Evolutionary conservation across 2,329 filamentous ascomycete species (phyloP), one percentile per base, ranked within the genome.

Genomic region (Elsinoe australis): DNA sequence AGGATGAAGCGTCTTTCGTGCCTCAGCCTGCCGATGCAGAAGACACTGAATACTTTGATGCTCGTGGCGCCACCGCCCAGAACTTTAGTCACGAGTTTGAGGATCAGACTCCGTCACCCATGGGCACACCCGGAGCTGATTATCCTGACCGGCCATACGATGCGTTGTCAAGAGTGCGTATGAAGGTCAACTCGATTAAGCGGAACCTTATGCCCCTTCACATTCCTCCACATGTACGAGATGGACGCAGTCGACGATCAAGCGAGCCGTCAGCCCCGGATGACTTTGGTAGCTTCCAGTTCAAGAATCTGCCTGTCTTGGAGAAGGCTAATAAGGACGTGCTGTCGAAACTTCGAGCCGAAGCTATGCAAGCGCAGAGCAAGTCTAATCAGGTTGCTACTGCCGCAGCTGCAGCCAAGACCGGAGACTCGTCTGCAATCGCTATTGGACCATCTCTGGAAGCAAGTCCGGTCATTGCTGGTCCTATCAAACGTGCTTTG

Each of bases 291-390:
- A 88, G 80, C 53, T 98, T 98, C 66, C 80, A 87, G 31, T 98
- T 95, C 74, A 98, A 98, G 70, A 98, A 98, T 58, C 70, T 98
- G 41, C 89, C 90, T 0, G 90, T 96, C 15, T 74, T 98, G 14
- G 92, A 96, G 59, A 96, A 95, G 65, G 92, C 92, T 48, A 98
- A 98, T 67, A 98, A 98, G 63, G 92, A 98, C 59, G 88, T 96
- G 22, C 95, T 98, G 24, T 89, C 96, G 59, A 96, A 96, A 64
- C 73, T 98, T 50, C 82, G 89, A 8, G 87, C 89, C 17, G 89
- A 96, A 65, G 89, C 92, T 2, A 75, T 95, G 69, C 88, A 83
- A 58, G 73, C 75, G 28, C 78, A 81, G 56, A 73, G 73, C 52
- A 78, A 79, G 54, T 50, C 65, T 15, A 57, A 58, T 1, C 62